Conservation (phyloP, 2,329 filamentous ascomycete genomes). For the Chalaropsis ovoidea region DNA sequence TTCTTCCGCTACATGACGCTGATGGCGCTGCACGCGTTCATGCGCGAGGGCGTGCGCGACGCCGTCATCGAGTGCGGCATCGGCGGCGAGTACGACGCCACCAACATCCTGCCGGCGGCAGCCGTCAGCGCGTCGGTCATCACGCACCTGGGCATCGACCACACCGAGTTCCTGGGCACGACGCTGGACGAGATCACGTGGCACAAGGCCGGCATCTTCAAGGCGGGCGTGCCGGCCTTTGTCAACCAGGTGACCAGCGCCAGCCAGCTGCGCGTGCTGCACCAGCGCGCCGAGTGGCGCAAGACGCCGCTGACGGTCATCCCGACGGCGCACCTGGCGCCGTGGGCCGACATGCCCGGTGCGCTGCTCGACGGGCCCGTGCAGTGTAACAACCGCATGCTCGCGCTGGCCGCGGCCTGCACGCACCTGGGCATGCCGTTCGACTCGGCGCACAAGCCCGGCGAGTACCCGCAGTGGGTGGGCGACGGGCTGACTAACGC, state of each 20-base stretch:
- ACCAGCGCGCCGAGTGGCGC: conserved; percentile 50
- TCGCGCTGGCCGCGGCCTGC: conserved; percentile 47
- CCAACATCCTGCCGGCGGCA: conserved; percentile 61
- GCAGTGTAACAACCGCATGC: conserved; percentile 49
- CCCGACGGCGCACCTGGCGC: conserved; percentile 33
- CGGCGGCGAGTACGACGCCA: conserved; percentile 85
- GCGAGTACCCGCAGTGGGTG: conserved; percentile 39
- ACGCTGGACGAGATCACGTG: conserved; percentile 74
- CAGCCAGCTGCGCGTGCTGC: conserved; percentile 42
- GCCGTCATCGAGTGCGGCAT: conserved; percentile 90
- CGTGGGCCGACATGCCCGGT: conserved; percentile 36
- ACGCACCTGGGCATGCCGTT: conserved; percentile 42
- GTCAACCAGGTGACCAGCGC: conserved; percentile 31
- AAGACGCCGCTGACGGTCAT: conserved; percentile 38
- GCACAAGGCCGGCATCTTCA: conserved; percentile 88
- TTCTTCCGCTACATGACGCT: conserved; percentile 90
- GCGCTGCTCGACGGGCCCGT: conserved; percentile 42
- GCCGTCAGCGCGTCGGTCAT: conserved; percentile 62
- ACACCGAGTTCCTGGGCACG: conserved; percentile 66
- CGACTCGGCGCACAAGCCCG: conserved; percentile 8
- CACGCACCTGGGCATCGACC: conserved; percentile 75
- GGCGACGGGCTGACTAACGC: conserved; percentile 55
- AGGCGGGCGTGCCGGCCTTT: conserved; percentile 42
- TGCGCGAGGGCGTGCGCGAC: conserved; percentile 61
- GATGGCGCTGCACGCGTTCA: conserved; percentile 74